Base-by-base conservation (phyloP, 257 asterid species). In the Solanum stenotomum region DNA sequence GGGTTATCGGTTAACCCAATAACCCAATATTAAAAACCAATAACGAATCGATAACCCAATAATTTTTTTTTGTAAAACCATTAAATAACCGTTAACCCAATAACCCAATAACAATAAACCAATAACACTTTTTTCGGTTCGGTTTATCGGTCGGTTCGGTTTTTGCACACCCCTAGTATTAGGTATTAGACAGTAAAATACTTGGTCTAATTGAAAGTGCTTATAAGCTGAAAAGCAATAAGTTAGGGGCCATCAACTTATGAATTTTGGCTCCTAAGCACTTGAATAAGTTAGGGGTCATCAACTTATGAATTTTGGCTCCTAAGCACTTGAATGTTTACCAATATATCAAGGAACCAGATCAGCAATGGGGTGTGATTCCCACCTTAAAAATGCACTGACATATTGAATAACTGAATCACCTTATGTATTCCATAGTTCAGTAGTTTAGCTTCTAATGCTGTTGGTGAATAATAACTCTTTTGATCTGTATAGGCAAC, bases 401-500 rank as follows among this genome's bases (percentile, higher is more conserved):
- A 81, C n/a, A 20, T 25, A 16, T 81, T 81, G 42, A 46, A 46
- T 46, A 46, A 46, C 29, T 81, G 67, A 49, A 81, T 81, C 68
- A 81, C 42, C 42, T 29, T 81, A 46, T 46, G 10, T 49, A 81
- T 81, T 15, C 68, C 68, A 27, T 44, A 7, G 38, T 46, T 81
- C 18, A 29, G 42, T 46, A 46, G 68, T 81, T 81, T 46, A 46
- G 40, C 68, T 81, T 46, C 85, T 46, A 46, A 29, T 46, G 27
- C 29, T 46, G 38, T 16, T 81, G 42, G 42, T 46, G 68, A 16
- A 16, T 78, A 25, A 86, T 85, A 89, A 59, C 76, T 89, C 40
- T 90, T 85, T 4, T 46, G 87, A 40, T 91, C 88, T 91, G 89
- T 87, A 59, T 72, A 96, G 99, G 96, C 88, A 86, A 89, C 99